Conservation (phyloP, 352 stramenopile species). For the Detonula confervacea region DNA sequence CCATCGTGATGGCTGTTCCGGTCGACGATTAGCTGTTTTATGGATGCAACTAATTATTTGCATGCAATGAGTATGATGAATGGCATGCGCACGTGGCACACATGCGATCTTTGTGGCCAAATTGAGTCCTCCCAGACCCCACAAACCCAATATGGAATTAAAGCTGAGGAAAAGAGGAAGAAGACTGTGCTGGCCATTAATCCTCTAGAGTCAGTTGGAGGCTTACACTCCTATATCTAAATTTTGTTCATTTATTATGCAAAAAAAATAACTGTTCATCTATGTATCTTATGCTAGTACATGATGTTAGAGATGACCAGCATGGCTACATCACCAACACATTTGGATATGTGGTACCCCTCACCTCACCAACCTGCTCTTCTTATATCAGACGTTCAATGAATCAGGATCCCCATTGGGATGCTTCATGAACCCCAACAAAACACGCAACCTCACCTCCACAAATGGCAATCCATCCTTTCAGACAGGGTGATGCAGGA, state of each 20-base stretch:
- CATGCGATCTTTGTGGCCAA: neutral
- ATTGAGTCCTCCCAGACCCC: neutral
- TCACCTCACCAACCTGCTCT: no score
- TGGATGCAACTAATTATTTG: neutral
- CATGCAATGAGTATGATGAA: neutral
- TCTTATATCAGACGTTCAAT: no score
- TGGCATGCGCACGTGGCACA: neutral
- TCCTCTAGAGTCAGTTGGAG: neutral
- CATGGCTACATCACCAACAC: no score
- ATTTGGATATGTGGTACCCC: no score
- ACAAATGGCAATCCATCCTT: neutral
- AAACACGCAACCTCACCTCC: conserved; percentile 14
- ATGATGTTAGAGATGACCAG: no score
- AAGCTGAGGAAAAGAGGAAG: neutral
- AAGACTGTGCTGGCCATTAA: neutral
- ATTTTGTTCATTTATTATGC: no score
- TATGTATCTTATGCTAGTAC: no score
- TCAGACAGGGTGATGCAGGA: no score
- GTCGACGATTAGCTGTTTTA: neutral
- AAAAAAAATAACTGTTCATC: no score
- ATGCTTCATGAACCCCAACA: conserved; percentile 4
- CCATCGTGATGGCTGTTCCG: neutral
- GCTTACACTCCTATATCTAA: neutral
- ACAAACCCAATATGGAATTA: neutral
- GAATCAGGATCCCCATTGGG: no score